Percentiles rank a stretch among this genome's conserved stretches.
These are phyloP conservation scores for Alternaria postmessia DNA, from an alignment of 2,329 filamentous ascomycete genomes.

Conservation along the genomic window DNA sequence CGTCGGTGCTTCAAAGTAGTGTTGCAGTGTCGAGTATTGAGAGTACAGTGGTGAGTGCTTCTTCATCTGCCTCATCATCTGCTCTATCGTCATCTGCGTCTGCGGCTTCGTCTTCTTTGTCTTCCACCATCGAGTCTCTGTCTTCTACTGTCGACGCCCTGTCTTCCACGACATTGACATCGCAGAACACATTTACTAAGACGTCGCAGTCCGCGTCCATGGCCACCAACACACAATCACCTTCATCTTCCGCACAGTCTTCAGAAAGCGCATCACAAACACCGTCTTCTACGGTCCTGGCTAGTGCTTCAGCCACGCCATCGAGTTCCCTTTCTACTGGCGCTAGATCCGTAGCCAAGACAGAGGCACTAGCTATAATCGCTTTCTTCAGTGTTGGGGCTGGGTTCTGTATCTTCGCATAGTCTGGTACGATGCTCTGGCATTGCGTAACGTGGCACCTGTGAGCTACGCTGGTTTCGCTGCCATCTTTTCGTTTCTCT, in stretches of 20 bases:
- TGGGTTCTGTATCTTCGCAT: conserved; percentile 15
- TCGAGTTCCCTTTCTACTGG: conserved; percentile 3
- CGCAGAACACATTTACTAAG: conserved; percentile 11
- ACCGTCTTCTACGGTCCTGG: neutral
- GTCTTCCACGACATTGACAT: neutral
- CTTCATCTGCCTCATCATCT: neutral
- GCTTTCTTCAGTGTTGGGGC: conserved; percentile 7
- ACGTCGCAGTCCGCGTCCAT: conserved; percentile 15
- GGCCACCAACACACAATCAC: neutral
- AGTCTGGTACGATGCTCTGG: neutral
- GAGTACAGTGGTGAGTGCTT: neutral
- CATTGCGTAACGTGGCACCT: neutral
- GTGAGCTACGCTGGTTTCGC: neutral
- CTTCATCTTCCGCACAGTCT: neutral
- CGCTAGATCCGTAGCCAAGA: neutral
- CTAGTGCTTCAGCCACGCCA: conserved; percentile 4
- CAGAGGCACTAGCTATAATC: conserved; percentile 1
- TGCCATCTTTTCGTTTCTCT: neutral
- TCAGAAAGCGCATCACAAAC: neutral
- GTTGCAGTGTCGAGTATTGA: neutral
- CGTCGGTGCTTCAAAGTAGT: neutral
- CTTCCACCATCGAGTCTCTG: neutral
- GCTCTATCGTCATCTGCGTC: neutral
- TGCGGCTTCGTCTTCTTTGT: neutral
- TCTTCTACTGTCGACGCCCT: neutral